A percentile compares a stretch with the other conserved stretches of the same genome.
Conservation (phyloP, 805 yeast species). For the Candida wancherniae region DNA sequence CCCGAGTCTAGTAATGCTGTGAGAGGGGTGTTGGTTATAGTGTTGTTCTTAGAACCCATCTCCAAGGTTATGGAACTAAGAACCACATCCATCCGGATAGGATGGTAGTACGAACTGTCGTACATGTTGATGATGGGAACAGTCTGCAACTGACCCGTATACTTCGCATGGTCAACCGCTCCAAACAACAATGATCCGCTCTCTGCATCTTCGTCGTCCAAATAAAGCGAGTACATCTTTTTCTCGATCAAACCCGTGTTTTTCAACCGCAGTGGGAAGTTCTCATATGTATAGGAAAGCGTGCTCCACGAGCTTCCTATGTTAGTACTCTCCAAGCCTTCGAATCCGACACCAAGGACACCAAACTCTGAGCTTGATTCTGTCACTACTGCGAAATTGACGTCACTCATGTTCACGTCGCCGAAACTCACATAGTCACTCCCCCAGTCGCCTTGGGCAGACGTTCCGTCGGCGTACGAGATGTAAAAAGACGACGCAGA, state of each 20-base stretch:
- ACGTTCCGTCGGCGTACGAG: slow-evolving; percentile 45
- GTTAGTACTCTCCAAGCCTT: neutral
- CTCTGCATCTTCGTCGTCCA: neutral
- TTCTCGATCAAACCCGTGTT: neutral
- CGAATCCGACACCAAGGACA: slow-evolving; percentile 19
- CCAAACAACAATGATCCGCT: slow-evolving; percentile 6
- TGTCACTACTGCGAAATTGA: slow-evolving; percentile 17
- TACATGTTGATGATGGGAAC: slow-evolving; percentile 5
- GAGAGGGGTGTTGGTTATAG: slow-evolving; percentile 1
- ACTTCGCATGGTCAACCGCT: slow-evolving; percentile 7
- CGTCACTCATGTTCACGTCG: slow-evolving; percentile 10
- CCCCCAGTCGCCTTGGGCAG: slow-evolving; percentile 49
- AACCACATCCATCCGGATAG: slow-evolving; percentile 28
- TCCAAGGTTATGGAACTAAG: neutral
- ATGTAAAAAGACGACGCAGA: slow-evolving; percentile 25
- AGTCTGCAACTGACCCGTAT: slow-evolving; percentile 5
- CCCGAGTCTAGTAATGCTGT: slow-evolving; percentile 45
- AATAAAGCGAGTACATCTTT: slow-evolving; percentile 1
- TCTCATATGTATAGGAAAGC: neutral
- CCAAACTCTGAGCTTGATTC: slow-evolving; percentile 15
- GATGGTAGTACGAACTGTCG: slow-evolving; percentile 12
- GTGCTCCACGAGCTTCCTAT: neutral
- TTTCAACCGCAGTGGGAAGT: slow-evolving; percentile 1
- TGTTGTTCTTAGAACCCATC: neutral
- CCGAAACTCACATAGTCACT: slow-evolving; percentile 18